Conservation (phyloP, 805 yeast species). For the Grigorovia yakushimaensis region DNA sequence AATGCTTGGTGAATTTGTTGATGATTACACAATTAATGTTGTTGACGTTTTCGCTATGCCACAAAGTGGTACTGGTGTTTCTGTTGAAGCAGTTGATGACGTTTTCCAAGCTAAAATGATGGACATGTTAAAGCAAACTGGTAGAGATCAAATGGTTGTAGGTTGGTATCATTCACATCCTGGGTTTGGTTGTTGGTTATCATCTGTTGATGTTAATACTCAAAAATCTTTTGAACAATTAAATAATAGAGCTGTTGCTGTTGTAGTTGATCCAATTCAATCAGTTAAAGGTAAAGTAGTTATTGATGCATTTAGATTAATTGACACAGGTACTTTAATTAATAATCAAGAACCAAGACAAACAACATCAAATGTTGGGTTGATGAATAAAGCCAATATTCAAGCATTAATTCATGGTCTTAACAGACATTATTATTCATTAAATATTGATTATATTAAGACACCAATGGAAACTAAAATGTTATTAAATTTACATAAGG, state of each 20-base stretch:
- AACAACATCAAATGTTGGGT: slow-evolving; percentile 91
- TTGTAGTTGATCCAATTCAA: slow-evolving; percentile 96
- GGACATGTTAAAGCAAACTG: slow-evolving; percentile 98
- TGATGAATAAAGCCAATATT: slow-evolving; percentile 89
- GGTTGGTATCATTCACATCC: slow-evolving; percentile 99
- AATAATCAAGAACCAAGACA: slow-evolving; percentile 97
- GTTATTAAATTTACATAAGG: slow-evolving; percentile 89
- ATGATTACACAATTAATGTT: slow-evolving; percentile 93
- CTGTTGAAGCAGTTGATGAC: slow-evolving; percentile 98
- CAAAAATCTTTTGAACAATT: slow-evolving; percentile 96
- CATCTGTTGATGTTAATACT: slow-evolving; percentile 93
- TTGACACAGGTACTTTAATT: slow-evolving; percentile 79
- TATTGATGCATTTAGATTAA: slow-evolving; percentile 94
- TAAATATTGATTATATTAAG: slow-evolving; percentile 89
- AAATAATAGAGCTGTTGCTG: slow-evolving; percentile 94
- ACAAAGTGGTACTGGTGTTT: slow-evolving; percentile 95
- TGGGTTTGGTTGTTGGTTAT: slow-evolving; percentile 99
- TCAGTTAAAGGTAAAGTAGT: slow-evolving; percentile 98
- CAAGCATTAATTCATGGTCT: slow-evolving; percentile 96
- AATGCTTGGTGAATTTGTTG: slow-evolving; percentile 97
- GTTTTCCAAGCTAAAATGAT: slow-evolving; percentile 98
- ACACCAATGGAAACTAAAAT: slow-evolving; percentile 86
- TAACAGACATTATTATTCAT: slow-evolving; percentile 92
- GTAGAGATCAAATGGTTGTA: slow-evolving; percentile 98
- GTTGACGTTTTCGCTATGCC: slow-evolving; percentile 99